phyloP scores from a whole-genome alignment of 148 eudicot species.

The Beta vulgaris region DNA sequence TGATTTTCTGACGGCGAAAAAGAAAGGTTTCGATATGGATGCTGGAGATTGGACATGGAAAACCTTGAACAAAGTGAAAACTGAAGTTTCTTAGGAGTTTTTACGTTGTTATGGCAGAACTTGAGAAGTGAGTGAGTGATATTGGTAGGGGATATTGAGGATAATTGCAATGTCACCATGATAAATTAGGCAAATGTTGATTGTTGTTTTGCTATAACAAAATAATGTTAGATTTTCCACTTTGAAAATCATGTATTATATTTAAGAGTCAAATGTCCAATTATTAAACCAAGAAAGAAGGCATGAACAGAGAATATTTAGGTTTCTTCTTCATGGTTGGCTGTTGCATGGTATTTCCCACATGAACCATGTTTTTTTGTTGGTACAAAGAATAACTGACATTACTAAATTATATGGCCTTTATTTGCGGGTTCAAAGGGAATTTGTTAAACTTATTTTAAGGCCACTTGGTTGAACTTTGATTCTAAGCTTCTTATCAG shows the following conservation, averaged over 20 bases:
- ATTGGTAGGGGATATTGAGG: slow-evolving; percentile 22
- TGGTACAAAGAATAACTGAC: not conserved
- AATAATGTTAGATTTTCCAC: not conserved
- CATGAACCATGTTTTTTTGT: not conserved
- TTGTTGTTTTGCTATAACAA: not conserved
- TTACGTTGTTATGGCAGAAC: slow-evolving; percentile 9
- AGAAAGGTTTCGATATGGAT: slow-evolving; percentile 26
- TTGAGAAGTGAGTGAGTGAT: slow-evolving; percentile 11
- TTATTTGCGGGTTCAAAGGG: not conserved
- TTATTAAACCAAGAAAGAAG: not conserved
- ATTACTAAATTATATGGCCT: not conserved
- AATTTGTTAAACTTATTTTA: not conserved
- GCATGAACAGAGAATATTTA: slow-evolving; percentile 37
- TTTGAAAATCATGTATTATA: not conserved
- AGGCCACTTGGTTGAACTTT: slow-evolving; percentile 25
- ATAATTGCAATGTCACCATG: slow-evolving; percentile 36
- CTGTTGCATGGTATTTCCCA: slow-evolving; percentile 24
- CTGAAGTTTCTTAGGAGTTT: slow-evolving; percentile 11
- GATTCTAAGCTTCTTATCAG: slow-evolving; percentile 38
- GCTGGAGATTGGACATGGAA: slow-evolving; percentile 27
- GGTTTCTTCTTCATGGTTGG: slow-evolving; percentile 39
- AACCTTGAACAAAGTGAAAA: slow-evolving; percentile 24
- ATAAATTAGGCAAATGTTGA: not conserved
- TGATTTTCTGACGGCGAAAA: slow-evolving; percentile 48
- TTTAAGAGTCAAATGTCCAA: not conserved